Evolutionary conservation across 495 filamentous ascomycete genomes (phyloP).

Genomic region (Penicillium lagena): DNA sequence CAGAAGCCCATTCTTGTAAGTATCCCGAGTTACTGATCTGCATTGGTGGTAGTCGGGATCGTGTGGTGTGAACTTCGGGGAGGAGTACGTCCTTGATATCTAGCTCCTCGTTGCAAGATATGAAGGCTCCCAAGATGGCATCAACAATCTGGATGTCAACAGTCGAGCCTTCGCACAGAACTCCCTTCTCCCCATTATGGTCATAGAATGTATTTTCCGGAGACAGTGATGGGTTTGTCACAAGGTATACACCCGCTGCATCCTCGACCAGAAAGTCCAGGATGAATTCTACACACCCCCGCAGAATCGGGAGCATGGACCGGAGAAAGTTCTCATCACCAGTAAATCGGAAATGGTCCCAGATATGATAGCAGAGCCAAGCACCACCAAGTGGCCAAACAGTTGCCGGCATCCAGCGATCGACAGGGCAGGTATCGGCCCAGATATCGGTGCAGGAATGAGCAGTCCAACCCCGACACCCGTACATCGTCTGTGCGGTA

Average conservation of each 20-base stretch:
- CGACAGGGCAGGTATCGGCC: conserved; percentile 41
- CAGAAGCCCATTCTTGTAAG: conserved; percentile 42
- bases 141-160: conserved; percentile 44
- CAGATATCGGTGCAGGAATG: conserved; percentile 47
- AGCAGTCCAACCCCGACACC: conserved; percentile 37
- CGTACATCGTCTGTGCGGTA: conserved; percentile 42
- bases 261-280: conserved; percentile 41
- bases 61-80: conserved; percentile 2
- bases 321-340: conserved; percentile 26
- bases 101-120: conserved; percentile 16
- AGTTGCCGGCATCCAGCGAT: conserved; percentile 37
- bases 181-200: conserved; percentile 18
- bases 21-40: conserved; percentile 33
- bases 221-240: conserved; percentile 41
- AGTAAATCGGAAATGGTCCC: conserved; percentile 40
- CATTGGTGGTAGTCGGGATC: conserved; percentile 21
- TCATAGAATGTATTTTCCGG: conserved; percentile 43
- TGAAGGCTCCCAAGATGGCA: conserved; percentile 30
- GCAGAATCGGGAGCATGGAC: conserved; percentile 26
- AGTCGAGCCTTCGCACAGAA: conserved; percentile 35
- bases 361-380: conserved; percentile 42
- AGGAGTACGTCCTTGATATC: conserved; percentile 17
- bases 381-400: conserved; percentile 43
- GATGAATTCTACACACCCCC: conserved; percentile 34
- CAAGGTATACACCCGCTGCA: conserved; percentile 22